Base-by-base conservation (phyloP, 2,329 filamentous ascomycete species). In the Acrodontium crateriforme region DNA sequence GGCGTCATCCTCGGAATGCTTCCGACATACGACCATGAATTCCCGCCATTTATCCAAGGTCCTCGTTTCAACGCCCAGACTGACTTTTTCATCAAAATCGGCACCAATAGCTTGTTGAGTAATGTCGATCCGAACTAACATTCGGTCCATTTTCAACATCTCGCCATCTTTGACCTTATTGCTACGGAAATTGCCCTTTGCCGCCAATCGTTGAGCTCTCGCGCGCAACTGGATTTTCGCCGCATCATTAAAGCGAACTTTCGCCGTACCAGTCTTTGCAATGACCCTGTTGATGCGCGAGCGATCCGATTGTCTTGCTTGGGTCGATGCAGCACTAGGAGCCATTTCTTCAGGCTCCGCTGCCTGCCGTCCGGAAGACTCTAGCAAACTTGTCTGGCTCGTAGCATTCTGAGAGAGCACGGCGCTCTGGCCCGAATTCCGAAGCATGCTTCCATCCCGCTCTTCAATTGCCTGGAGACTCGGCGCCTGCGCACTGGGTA, bases 131-230 rank as follows among this genome's bases (percentile, higher is more conserved):
- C 70, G 62, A 12, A 78, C 66, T 13, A 78, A 62, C 74, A 78
- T 78, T 34, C 67, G 70, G 44, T 77, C 72, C 51, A 74, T 72
- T 49, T 76, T 76, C 32, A 78, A 56, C 28, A 78, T 69, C 35
- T 74, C 65, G 4, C 74, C 74, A 39, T 72, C 64, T 27, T 57
- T 55, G 24, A 58, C 45, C 34, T 53, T 56, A 28, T 49, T 39
- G 21, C 35, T 42, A 15, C 37, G 37, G 9, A 50, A 37, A 15
- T 22, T 38, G 17, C 47, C 45, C 22, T 32, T 34, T 10, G 41
- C 40, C 6, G 47, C 47, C 29, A 52, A 31, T 9, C 46, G 45
- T 17, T 38, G 39, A 9, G 47, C 47, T 28, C 43, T 36, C 6
- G 44, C 41, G 4, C 45, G 44, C 4, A 52, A 35, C 24, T 49